Percentiles rank a stretch among this genome's conserved stretches.
These are phyloP conservation scores for Lentinula sp. DNA, from an alignment of 768 basidiomycete species.

Conservation along the genomic window DNA sequence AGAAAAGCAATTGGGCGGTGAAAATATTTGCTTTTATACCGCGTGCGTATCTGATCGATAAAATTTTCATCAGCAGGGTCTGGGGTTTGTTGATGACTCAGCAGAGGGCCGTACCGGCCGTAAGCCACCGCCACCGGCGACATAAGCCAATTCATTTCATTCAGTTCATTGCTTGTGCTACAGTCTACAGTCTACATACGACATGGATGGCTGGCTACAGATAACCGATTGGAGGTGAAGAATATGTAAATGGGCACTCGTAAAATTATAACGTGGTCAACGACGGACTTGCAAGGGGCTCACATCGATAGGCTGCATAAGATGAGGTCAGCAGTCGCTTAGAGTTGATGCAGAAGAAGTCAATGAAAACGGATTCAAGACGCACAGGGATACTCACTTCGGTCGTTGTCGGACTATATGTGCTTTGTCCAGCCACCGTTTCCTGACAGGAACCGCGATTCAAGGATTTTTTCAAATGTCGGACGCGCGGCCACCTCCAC, in stretches of 20 bases:
- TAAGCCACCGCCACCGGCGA: constrained; percentile 9
- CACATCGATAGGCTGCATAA: not conserved
- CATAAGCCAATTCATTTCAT: constrained; percentile 66
- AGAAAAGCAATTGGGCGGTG: constrained; percentile 20
- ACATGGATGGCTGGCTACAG: constrained; percentile 1
- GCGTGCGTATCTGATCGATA: constrained; percentile 4
- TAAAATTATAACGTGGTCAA: not conserved
- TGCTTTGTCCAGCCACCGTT: constrained; percentile 59
- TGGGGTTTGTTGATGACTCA: not conserved
- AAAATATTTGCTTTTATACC: constrained; percentile 3
- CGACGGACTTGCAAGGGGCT: not conserved
- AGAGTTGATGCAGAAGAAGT: no score
- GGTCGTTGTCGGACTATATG: not conserved
- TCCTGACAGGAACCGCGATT: constrained; percentile 78
- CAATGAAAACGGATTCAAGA: not conserved
- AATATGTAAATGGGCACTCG: not conserved
- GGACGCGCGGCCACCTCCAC: constrained; percentile 77
- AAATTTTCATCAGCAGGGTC: constrained; percentile 14
- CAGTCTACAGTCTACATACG: not conserved
- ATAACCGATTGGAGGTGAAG: not conserved
- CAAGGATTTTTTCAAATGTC: constrained; percentile 76
- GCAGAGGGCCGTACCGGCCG: not conserved
- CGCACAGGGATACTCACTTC: not conserved
- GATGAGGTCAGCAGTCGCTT: not conserved
- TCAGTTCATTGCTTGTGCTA: constrained; percentile 17